Evolutionary conservation across 495 filamentous ascomycete species (phyloP), one percentile per base, ranked within the genome.

Genomic region (Lasiosphaeria hispida): DNA sequence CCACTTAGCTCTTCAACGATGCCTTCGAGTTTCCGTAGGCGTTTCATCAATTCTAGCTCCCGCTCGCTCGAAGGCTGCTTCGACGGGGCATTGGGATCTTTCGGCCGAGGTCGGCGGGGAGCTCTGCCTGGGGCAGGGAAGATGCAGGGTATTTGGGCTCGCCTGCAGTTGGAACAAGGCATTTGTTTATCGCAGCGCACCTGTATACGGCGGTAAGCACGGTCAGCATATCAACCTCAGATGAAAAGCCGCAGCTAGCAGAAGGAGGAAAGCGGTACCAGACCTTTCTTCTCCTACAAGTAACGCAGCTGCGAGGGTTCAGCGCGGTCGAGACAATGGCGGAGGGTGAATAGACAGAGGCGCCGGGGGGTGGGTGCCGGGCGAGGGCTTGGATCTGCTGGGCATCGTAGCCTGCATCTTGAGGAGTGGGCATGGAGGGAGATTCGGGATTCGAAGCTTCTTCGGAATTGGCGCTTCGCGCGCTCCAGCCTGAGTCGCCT

Each of bases 61-160:
- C 85, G 83, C 38, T 82, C 79, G 61, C 76, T 83, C 60, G 75
- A 81, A 44, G 59, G 64, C 61, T 75, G 74, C 55, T 77, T 81
- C 52, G 74, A 64, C 17, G 75, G 75, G 11, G 74, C 77, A 59
- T 76, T 80, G 5, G 84, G 83, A 57, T 80, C 76, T 77, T 85
- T 72, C 47, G 79, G 76, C 62, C 87, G 80, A 48, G 85, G 77
- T 63, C 85, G 82, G 48, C 89, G 80, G 10, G 89, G 90, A 10
- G 92, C 91, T 52, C 92, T 79, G 13, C 89, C 90, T 0, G 90
- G 91, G 1, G 87, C 84, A 1, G 92, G 92, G 68, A 91, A 96
- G 30, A 92, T 74, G 70, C 92, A 96, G 66, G 91, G 85, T 56
- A 87, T 88, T 30, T 85, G 84, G 9, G 86, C 87, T 64, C 86